Evolutionary conservation across 2,329 filamentous ascomycete genomes (phyloP).

Genomic region (Aspergillus brunneoviolaceus): DNA sequence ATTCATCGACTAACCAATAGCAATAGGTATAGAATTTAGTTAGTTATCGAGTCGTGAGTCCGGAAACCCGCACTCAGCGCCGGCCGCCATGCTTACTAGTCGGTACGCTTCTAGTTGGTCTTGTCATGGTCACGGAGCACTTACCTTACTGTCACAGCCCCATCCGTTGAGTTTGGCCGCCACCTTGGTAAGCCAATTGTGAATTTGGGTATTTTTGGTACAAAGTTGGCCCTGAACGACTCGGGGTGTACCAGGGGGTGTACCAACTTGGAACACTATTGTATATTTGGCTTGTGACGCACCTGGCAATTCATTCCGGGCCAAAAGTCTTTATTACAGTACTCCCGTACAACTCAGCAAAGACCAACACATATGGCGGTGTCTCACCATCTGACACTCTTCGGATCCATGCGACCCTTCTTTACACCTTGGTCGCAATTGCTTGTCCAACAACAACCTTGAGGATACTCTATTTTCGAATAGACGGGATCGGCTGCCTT

Average conservation of each 20-base stretch:
- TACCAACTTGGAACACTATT: too few species aligned
- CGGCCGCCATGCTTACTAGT: not conserved
- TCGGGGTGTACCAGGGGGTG: too few species aligned
- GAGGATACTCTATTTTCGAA: not conserved
- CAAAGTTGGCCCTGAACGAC: too few species aligned
- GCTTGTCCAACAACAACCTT: not conserved
- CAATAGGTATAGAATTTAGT: not conserved
- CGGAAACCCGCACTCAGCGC: not conserved
- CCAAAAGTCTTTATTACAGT: not conserved
- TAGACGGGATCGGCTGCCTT: conserved; percentile 4
- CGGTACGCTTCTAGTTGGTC: not conserved
- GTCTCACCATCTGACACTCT: not conserved
- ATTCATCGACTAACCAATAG: not conserved
- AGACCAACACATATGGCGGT: not conserved
- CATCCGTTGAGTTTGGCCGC: too few species aligned
- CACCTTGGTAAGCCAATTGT: too few species aligned
- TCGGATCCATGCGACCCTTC: not conserved
- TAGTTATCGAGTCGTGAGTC: not conserved
- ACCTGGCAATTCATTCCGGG: not conserved
- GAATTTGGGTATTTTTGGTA: too few species aligned
- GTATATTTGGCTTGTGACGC: not conserved
- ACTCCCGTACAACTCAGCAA: not conserved
- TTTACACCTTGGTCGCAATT: not conserved
- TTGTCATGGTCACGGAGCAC: not conserved
- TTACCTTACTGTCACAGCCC: not conserved